A percentile compares a stretch with the other conserved stretches of the same genome.
These are phyloP conservation scores for Allium cepa DNA, from an alignment of 106 monocot species.

Conservation along the genomic window DNA sequence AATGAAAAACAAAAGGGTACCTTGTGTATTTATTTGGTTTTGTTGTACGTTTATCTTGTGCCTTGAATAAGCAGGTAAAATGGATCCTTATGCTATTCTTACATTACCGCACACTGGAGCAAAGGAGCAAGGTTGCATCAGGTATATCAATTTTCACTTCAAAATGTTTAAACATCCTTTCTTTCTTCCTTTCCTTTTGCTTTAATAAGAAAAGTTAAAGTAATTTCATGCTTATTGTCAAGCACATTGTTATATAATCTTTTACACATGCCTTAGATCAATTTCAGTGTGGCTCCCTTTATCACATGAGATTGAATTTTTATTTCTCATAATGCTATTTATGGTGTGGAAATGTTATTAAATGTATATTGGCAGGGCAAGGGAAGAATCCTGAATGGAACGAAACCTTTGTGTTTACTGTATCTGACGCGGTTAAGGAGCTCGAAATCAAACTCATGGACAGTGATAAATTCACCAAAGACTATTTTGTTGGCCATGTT, in stretches of 20 bases:
- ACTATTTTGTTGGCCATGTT: constrained; percentile 55
- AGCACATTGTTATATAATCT: no score
- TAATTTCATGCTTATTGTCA: no score
- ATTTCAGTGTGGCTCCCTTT: not conserved
- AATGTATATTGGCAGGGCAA: constrained; percentile 9
- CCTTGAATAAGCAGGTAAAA: constrained; percentile 31
- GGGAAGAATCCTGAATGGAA: constrained; percentile 54
- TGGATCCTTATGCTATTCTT: constrained; percentile 80
- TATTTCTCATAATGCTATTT: not conserved
- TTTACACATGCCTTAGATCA: no score
- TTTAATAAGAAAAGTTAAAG: no score
- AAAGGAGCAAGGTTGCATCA: constrained; percentile 63
- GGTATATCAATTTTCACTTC: constrained; percentile 16
- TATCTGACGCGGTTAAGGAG: constrained; percentile 23
- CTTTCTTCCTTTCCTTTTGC: no score
- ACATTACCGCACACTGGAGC: constrained; percentile 65
- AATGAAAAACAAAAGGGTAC: no score
- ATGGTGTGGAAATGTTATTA: not conserved
- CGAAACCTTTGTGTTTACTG: constrained; percentile 47
- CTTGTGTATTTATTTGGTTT: not conserved
- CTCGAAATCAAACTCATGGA: constrained; percentile 50
- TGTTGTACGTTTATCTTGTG: not conserved
- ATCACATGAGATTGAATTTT: not conserved
- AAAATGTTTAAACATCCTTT: no score
- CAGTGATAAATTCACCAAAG: constrained; percentile 24